Base-by-base conservation (phyloP, 1,284 basidiomycete species). In the Trametes polyzona region DNA sequence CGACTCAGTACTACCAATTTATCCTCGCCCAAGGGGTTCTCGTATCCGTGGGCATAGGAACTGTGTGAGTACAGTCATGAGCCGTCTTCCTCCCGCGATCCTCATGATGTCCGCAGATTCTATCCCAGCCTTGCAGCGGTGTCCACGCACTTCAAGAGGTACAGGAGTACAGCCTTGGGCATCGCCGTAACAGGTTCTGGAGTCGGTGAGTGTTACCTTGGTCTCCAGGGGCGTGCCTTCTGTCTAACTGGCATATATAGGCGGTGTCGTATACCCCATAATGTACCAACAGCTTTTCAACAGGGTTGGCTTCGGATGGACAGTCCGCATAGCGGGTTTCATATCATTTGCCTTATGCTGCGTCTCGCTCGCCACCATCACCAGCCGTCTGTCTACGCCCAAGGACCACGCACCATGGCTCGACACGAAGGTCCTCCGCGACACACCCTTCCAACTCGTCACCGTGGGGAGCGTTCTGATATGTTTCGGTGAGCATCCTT, bases 191-290 rank as follows among this genome's bases (percentile, higher is more conserved):
- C 72, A 4, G 72, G 72, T 10, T 71, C 71, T 7, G 69, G 71
- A 29, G 62, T 69, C 14, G 70, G 71, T 69, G 17, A 52, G 69
- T 56, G 4, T 23, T 26, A n/a, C 3, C 9, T n/a, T 29, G 2
- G 10, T 58, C 27, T 62, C 17, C 24, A 26, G 4, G 26, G 23
- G n/a, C n/a, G n/a, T 29, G 4, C 35, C 24, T 33, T 12, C 17
- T 12, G 12, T 33, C 27, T 39, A 30, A 47, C 37, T 7, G 1
- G 7, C 1, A 6, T 9, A 3, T 3, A n/a, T 30, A 84, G 87
- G 87, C 23, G 88, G 88, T 7, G 83, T 89, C 3, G 72, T 88
- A 9, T 89, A 83, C 62, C 86, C 88, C 0, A 81, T 90, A 54
- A 76, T 88, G 72, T 76, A 89, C 24, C 82, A 83, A 58, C 74